These are phyloP conservation scores for Paulownia fortunei DNA, from an alignment of 257 asterid species.

Conservation along the genomic window DNA sequence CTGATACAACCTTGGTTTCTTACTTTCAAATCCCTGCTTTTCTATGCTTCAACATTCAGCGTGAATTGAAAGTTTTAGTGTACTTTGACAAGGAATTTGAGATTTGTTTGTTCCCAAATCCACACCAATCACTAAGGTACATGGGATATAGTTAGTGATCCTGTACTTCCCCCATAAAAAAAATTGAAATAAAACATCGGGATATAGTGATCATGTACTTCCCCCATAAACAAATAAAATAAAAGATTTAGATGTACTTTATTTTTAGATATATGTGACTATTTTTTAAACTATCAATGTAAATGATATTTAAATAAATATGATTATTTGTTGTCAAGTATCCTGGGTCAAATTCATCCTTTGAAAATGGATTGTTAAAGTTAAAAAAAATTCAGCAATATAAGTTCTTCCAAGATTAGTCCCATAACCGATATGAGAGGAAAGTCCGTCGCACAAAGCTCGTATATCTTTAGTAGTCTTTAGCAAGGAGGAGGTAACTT, in stretches of 20 bases:
- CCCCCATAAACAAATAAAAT: too few relatives aligned
- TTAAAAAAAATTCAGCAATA: too few relatives aligned
- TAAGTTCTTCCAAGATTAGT: too few relatives aligned
- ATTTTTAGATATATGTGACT: not conserved
- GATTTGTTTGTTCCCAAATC: conserved; percentile 46
- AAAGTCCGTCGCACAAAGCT: too few relatives aligned
- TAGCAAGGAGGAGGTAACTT: not conserved
- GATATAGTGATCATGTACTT: too few relatives aligned
- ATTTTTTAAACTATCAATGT: conserved; percentile 8
- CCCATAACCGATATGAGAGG: too few relatives aligned
- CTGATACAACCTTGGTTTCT: conserved; percentile 6
- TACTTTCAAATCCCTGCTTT: not conserved
- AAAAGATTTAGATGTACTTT: not conserved
- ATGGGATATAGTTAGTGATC: conserved; percentile 23
- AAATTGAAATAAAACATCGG: too few relatives aligned
- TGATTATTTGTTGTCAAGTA: too few relatives aligned
- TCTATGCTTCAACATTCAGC: conserved; percentile 17
- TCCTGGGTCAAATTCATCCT: too few relatives aligned
- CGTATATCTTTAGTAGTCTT: not conserved
- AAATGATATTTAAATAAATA: conserved; percentile 1
- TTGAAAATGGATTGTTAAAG: too few relatives aligned
- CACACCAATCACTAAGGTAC: conserved; percentile 29
- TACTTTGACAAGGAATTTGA: conserved; percentile 34
- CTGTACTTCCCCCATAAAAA: conserved; percentile 11
- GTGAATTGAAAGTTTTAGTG: conserved; percentile 22